A percentile compares a stretch with the other conserved stretches of the same genome.
These are phyloP conservation scores for Ailanthus altissimus DNA, from an alignment of 345 rosid genomes.

Conservation along the genomic window DNA sequence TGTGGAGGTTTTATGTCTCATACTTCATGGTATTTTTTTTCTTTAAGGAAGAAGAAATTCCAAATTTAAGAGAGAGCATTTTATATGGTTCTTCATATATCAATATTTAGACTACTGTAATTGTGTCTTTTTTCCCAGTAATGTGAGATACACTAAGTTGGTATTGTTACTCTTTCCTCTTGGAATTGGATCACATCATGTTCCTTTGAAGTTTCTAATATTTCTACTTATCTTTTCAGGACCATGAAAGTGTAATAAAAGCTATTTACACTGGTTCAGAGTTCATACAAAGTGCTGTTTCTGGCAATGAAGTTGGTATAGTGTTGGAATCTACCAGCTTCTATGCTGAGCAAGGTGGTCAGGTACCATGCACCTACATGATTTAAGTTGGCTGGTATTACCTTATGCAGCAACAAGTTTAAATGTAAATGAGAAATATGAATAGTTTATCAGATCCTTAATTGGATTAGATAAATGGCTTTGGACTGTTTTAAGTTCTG, in stretches of 20 bases:
- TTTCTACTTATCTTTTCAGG: conserved; percentile 40
- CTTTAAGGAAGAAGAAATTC: too few species aligned
- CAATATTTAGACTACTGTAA: background rate
- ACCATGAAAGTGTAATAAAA: conserved; percentile 64
- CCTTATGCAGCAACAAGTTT: background rate
- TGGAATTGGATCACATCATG: background rate
- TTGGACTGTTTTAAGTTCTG: background rate
- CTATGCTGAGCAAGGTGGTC: conserved; percentile 99
- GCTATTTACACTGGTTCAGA: conserved; percentile 86
- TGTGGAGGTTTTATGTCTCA: background rate
- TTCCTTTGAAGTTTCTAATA: background rate
- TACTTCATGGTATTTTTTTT: background rate
- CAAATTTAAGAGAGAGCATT: background rate
- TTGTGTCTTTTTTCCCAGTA: background rate
- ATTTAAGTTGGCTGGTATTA: conserved; percentile 1
- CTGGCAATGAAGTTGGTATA: conserved; percentile 65
- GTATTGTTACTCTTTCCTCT: background rate
- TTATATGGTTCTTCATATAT: background rate
- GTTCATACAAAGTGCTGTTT: conserved; percentile 52
- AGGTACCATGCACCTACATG: conserved; percentile 46
- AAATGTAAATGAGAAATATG: background rate
- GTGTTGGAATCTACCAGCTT: conserved; percentile 80
- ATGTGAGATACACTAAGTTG: background rate
- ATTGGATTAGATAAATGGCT: background rate
- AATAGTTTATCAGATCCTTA: background rate